Conservation (phyloP, 2,329 filamentous ascomycete species). For the Fusarium caatingaense region DNA sequence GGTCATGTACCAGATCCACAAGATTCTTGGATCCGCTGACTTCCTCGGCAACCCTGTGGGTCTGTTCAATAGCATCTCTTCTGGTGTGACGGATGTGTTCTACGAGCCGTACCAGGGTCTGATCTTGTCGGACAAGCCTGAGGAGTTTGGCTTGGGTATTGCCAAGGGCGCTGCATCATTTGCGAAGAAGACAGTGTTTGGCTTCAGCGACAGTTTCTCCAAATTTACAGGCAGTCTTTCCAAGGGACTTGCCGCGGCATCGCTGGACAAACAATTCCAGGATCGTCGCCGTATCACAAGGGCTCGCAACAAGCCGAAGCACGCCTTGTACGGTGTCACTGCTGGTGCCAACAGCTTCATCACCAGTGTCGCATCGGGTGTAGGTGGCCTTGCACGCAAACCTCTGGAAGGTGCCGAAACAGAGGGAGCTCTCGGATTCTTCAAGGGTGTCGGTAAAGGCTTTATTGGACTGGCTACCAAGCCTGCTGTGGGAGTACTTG, state of each 20-base stretch:
- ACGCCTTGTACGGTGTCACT: slow-evolving; percentile 95
- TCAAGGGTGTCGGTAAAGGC: slow-evolving; percentile 97
- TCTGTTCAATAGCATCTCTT: slow-evolving; percentile 97
- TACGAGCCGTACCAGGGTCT: slow-evolving; percentile 99
- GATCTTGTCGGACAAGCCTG: slow-evolving; percentile 94
- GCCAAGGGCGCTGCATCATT: slow-evolving; percentile 97
- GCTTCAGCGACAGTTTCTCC: slow-evolving; percentile 95
- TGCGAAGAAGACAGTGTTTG: slow-evolving; percentile 98
- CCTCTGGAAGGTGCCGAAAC: slow-evolving; percentile 96
- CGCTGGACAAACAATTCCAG: slow-evolving; percentile 98
- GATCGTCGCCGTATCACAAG: slow-evolving; percentile 93
- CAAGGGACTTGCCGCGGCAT: slow-evolving; percentile 94
- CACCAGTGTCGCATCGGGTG: slow-evolving; percentile 90
- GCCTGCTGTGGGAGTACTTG: slow-evolving; percentile 94
- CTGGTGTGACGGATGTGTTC: slow-evolving; percentile 96
- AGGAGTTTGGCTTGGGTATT: slow-evolving; percentile 94
- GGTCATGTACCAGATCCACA: slow-evolving; percentile 93
- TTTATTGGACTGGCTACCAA: slow-evolving; percentile 95
- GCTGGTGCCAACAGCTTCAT: slow-evolving; percentile 95
- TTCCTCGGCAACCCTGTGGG: slow-evolving; percentile 98
- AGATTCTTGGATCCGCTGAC: slow-evolving; percentile 95
- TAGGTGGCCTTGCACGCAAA: slow-evolving; percentile 92
- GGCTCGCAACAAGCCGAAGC: slow-evolving; percentile 93
- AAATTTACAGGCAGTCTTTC: slow-evolving; percentile 98
- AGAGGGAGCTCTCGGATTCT: slow-evolving; percentile 92